A percentile compares a stretch with the other conserved stretches of the same genome.
Evolutionary conservation across 1,284 basidiomycete genomes (phyloP).

Genomic region (Leccinum cinnamomeum): DNA sequence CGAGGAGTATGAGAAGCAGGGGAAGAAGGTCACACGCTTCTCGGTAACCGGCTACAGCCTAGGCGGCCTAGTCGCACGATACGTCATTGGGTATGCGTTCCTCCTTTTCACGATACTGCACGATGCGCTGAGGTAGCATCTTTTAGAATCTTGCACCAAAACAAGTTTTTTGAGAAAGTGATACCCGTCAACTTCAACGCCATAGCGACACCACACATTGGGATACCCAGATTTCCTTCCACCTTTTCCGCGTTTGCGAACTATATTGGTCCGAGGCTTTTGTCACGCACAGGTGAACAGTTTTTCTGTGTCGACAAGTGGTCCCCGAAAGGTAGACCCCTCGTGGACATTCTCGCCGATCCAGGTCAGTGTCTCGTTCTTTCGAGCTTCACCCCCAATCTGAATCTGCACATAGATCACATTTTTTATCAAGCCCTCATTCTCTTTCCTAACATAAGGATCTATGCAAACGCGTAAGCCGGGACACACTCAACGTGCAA

Average conservation of each 20-base stretch:
- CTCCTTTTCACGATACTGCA: neutral
- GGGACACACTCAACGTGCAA: slow-evolving; percentile 2
- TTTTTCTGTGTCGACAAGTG: slow-evolving; percentile 77
- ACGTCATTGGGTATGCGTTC: slow-evolving; percentile 62
- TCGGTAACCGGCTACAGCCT: slow-evolving; percentile 80
- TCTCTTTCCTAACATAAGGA: slow-evolving; percentile 66
- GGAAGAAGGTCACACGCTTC: slow-evolving; percentile 59
- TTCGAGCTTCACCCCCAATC: neutral
- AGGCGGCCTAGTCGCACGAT: slow-evolving; percentile 79
- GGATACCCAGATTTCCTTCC: slow-evolving; percentile 59
- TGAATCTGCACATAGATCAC: slow-evolving; percentile 45
- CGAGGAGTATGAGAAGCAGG: slow-evolving; percentile 49
- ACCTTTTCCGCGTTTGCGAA: slow-evolving; percentile 59
- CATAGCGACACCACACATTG: slow-evolving; percentile 81
- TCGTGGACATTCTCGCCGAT: slow-evolving; percentile 86
- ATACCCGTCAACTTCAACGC: slow-evolving; percentile 79
- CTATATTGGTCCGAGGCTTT: slow-evolving; percentile 66
- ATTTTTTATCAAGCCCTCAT: slow-evolving; percentile 78
- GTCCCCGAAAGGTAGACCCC: slow-evolving; percentile 63
- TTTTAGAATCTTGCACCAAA: slow-evolving; percentile 60
- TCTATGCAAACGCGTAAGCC: slow-evolving; percentile 83
- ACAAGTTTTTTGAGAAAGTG: slow-evolving; percentile 67
- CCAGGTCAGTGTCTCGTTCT: slow-evolving; percentile 51
- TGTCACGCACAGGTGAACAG: slow-evolving; percentile 86
- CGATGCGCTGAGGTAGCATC: slow-evolving; percentile 6